Evolutionary conservation across 2,329 filamentous ascomycete genomes (phyloP).

Genomic region (Metarhizium guizhouense): DNA sequence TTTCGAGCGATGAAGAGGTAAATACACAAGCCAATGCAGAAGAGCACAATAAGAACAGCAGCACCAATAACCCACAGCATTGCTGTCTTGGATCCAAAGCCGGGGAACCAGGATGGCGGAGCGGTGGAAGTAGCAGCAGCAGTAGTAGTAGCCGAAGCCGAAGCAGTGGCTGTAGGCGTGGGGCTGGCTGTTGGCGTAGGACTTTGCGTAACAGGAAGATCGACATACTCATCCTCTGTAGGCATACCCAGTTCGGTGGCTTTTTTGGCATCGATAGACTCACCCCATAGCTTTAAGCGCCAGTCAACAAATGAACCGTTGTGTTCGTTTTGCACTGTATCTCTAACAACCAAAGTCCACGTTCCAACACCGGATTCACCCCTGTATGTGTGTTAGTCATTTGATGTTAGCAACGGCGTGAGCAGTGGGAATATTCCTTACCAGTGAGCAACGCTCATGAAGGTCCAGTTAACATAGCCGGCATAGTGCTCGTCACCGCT

Average conservation of each 20-base stretch:
- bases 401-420: not conserved
- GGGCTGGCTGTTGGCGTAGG: not conserved
- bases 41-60: conserved; percentile 72
- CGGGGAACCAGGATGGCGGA: conserved; percentile 68
- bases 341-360: conserved; percentile 87
- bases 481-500: conserved; percentile 52
- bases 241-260: conserved; percentile 74
- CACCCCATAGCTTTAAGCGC: conserved; percentile 91
- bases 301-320: conserved; percentile 80
- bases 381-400: conserved; percentile 40
- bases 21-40: conserved; percentile 70
- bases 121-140: conserved; percentile 12
- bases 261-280: conserved; percentile 67
- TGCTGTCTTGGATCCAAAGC: conserved; percentile 78
- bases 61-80: conserved; percentile 92
- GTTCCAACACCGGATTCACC: conserved; percentile 80
- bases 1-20: conserved; percentile 77
- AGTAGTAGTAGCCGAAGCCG: conserved; percentile 11
- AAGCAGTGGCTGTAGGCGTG: conserved; percentile 18
- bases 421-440: conserved; percentile 32
- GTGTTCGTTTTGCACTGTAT: conserved; percentile 68
- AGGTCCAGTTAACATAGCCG: conserved; percentile 94
- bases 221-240: conserved; percentile 70
- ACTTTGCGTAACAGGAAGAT: conserved; percentile 60
- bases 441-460: conserved; percentile 98